phyloP scores from a whole-genome alignment of 2,329 filamentous ascomycete species.

The Colletotrichum cereale region DNA sequence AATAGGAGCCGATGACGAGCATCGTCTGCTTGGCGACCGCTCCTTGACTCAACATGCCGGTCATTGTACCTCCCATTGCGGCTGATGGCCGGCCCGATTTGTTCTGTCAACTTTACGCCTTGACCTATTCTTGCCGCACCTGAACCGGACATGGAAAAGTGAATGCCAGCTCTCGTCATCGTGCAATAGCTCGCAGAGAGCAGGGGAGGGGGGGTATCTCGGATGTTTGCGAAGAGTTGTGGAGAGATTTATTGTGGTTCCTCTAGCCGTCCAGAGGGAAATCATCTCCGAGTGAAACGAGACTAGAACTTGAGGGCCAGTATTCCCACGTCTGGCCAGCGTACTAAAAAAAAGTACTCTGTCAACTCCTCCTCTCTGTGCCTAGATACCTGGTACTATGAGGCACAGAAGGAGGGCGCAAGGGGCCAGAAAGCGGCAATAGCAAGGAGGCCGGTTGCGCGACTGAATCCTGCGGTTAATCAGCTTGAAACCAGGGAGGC shows the following conservation, averaged over 20 bases:
- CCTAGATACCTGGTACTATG: background rate
- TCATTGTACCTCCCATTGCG: conserved; percentile 1
- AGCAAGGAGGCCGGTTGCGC: background rate
- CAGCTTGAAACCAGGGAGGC: conserved; percentile 28
- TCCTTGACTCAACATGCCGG: conserved; percentile 31
- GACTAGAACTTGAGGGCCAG: conserved; percentile 25
- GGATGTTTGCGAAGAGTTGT: conserved; percentile 17
- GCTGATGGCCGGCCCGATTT: background rate
- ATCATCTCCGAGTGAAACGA: conserved; percentile 38
- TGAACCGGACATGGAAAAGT: background rate
- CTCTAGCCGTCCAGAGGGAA: conserved; percentile 2
- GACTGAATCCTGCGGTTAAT: conserved; percentile 25
- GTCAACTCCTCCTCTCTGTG: background rate
- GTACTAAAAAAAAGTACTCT: conserved; percentile 5
- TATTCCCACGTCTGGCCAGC: background rate
- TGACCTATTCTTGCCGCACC: conserved; percentile 4
- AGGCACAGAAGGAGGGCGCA: background rate
- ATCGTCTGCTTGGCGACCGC: background rate
- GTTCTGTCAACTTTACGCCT: background rate
- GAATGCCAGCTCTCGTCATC: background rate
- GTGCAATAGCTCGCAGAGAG: background rate
- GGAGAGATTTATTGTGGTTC: conserved; percentile 11
- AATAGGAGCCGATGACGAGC: background rate
- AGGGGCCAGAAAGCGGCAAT: background rate
- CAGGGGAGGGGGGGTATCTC: background rate